phyloP scores from a whole-genome alignment of 371 early-diverging fungal species.

The Nematocida sp. region DNA sequence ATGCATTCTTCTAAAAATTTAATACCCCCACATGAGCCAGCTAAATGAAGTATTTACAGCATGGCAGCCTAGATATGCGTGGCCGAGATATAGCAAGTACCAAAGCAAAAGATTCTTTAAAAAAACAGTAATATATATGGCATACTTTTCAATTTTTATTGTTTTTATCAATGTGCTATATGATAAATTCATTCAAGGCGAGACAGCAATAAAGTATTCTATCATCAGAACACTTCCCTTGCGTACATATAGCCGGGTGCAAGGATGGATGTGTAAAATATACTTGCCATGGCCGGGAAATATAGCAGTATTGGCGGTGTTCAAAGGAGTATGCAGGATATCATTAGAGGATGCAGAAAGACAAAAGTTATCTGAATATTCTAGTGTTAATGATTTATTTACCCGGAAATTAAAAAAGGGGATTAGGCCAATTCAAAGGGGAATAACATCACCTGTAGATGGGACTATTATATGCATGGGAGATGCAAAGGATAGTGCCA shows the following conservation, averaged over 20 bases:
- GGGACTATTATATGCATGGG: conserved; percentile 24
- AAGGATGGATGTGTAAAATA: conserved; percentile 16
- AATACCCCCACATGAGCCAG: neutral
- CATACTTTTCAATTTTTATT: neutral
- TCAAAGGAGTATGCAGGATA: conserved; percentile 1
- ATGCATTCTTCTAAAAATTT: neutral
- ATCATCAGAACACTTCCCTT: conserved; percentile 33
- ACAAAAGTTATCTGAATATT: conserved; percentile 10
- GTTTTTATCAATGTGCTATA: conserved; percentile 12
- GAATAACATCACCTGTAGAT: conserved; percentile 23
- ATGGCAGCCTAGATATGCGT: too few relatives aligned
- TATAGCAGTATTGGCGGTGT: conserved; percentile 1
- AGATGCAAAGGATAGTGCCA: neutral
- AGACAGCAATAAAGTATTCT: conserved; percentile 8
- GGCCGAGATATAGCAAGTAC: neutral
- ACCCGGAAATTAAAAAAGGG: conserved; percentile 1
- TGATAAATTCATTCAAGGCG: neutral
- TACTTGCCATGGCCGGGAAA: conserved; percentile 29
- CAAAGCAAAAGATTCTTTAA: neutral
- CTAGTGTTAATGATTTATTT: conserved; percentile 30
- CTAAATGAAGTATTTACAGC: too few relatives aligned
- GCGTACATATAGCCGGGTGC: conserved; percentile 28
- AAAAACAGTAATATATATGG: too few relatives aligned
- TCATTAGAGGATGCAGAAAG: conserved; percentile 33
- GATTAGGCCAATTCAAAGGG: neutral